Percentiles rank a stretch among this genome's conserved stretches.
Evolutionary conservation across 441 rosid genomes (phyloP).

Genomic region (Corymbia calophylla): DNA sequence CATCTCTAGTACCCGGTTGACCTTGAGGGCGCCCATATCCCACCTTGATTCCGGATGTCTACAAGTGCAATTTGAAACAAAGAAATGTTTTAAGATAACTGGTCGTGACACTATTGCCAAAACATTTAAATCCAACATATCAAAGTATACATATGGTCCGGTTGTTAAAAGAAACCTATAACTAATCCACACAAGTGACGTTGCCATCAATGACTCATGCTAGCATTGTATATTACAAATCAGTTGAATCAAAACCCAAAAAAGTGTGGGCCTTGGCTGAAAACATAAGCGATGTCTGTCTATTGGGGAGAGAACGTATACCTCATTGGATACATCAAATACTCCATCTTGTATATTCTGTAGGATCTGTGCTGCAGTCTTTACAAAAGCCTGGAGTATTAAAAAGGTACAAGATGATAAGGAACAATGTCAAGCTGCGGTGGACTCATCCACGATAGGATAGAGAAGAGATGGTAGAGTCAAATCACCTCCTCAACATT

Average conservation of each 20-base stretch:
- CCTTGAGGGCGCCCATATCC: constrained; percentile 69
- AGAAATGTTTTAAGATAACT: not conserved
- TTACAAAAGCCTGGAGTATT: constrained; percentile 36
- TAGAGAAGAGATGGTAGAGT: not conserved
- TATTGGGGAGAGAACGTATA: not conserved
- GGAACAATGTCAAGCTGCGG: not conserved
- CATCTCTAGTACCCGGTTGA: constrained; percentile 51
- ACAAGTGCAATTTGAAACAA: constrained; percentile 5
- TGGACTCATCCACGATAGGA: not conserved
- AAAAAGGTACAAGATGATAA: not conserved
- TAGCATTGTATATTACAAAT: not conserved
- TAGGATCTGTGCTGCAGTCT: constrained; percentile 45
- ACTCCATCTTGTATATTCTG: constrained; percentile 47
- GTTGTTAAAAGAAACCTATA: not conserved
- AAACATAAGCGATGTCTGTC: not conserved
- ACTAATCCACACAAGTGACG: not conserved
- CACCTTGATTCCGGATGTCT: constrained; percentile 69
- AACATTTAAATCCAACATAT: not conserved
- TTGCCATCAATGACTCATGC: not conserved
- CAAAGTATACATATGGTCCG: not conserved
- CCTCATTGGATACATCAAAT: constrained; percentile 48
- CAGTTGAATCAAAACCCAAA: not conserved
- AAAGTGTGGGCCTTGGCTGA: not conserved
- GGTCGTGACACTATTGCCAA: not conserved
- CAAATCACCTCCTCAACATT: constrained; percentile 45